A percentile compares a stretch with the other conserved stretches of the same genome.
These are phyloP conservation scores for Datura wrightii DNA, from an alignment of 257 asterid species.

Conservation along the genomic window DNA sequence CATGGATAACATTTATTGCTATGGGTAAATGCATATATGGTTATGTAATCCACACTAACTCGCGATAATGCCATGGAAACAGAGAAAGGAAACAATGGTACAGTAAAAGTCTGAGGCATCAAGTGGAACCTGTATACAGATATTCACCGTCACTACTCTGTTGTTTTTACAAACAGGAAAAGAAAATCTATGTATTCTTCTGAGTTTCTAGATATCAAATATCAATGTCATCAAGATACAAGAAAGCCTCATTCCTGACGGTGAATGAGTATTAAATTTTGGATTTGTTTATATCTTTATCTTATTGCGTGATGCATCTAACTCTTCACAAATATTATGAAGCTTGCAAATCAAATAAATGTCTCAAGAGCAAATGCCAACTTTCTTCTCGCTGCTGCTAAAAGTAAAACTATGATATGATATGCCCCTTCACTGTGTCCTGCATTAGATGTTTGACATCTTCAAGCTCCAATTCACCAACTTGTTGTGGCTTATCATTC, in stretches of 20 bases:
- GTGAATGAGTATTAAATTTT: too few relatives aligned
- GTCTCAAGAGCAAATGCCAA: not conserved
- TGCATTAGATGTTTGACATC: slow-evolving; percentile 57
- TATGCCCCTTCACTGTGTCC: slow-evolving; percentile 31
- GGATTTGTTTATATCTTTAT: not conserved
- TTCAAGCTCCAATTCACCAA: slow-evolving; percentile 56
- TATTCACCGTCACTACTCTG: not conserved
- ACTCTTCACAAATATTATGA: not conserved
- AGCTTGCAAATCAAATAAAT: not conserved
- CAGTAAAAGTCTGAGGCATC: not conserved
- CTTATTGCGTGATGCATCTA: not conserved
- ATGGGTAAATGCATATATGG: too few relatives aligned
- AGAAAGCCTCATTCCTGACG: not conserved
- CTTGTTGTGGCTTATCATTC: slow-evolving; percentile 40
- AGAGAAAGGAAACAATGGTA: not conserved
- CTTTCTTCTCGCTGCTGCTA: not conserved
- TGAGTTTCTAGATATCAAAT: not conserved
- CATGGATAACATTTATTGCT: too few relatives aligned
- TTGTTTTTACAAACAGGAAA: not conserved
- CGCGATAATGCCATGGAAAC: not conserved
- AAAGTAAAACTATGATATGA: slow-evolving; percentile 16
- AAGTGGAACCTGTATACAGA: not conserved
- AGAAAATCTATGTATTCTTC: slow-evolving; percentile 17
- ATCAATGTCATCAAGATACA: not conserved
- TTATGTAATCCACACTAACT: too few relatives aligned